Base-by-base conservation (phyloP, 768 basidiomycete species). In the Pisolithus orientalis region DNA sequence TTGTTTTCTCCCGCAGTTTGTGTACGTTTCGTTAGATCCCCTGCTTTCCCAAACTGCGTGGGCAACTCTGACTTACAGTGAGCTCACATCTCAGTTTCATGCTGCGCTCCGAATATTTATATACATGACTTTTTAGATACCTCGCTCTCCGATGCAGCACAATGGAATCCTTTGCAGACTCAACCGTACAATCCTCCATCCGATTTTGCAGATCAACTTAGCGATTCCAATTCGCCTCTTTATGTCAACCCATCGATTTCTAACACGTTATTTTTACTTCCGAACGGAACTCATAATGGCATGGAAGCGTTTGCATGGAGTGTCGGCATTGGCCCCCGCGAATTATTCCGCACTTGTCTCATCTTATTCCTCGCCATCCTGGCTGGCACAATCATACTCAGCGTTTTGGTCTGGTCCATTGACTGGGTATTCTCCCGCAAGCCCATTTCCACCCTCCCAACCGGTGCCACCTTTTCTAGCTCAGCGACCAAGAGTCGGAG, bases 21-120 rank as follows among this genome's bases (percentile, higher is more conserved):
- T 63, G 47, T 58, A 57, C 21, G 34, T 25, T 55, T 39, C 39
- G 17, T 37, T 64, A 94, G 94, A 97, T 70, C 94, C 95, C n/a
- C 73, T 97, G 39, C 74, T 96, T 44, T 80, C 85, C 9, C 86
- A 90, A 62, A 85, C 89, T 6, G 84, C 92, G 1, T 98, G 95
- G 95, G 81, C 94, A 14, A 87, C 83, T 11, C 74, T 91, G 48
- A 70, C 79, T 45, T 90, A 84, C 65, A 91, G 87, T 87, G 60
- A 66, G 77, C 61, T 9, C 39, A 40, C 49, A 21, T 47, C 42
- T 46, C 16, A n/a, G 47, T 49, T 40, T 62, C 61, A 34, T 39
- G 11, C 27, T 48, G 21, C 50, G 44, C 44, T 45, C 21, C 53
- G 51, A 59, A 51, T 5, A 27, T 14, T 56, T 53, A 27, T 8